phyloP scores from a whole-genome alignment of 768 basidiomycete species.

The Pleurotus ostreatus region DNA sequence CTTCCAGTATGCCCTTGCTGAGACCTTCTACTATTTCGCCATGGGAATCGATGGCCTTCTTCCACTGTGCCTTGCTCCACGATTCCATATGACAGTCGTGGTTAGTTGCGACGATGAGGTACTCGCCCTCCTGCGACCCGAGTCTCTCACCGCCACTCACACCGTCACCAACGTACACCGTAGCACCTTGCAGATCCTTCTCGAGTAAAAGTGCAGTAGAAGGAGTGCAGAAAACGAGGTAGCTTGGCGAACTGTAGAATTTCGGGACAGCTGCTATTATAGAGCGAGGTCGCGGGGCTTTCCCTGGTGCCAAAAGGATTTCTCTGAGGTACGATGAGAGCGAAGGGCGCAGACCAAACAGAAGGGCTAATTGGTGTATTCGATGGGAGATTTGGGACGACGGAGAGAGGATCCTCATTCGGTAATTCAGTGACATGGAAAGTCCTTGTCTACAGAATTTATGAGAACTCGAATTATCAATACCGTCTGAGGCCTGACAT shows the following conservation, averaged over 20 bases:
- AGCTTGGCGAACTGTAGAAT: conserved; percentile 25
- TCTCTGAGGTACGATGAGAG: conserved; percentile 27
- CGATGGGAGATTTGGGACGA: conserved; percentile 21
- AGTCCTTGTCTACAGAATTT: conserved; percentile 24
- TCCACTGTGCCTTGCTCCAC: conserved; percentile 17
- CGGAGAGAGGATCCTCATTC: conserved; percentile 19
- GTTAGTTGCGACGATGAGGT: conserved; percentile 31
- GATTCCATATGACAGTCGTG: conserved; percentile 27
- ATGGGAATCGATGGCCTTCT: conserved; percentile 12
- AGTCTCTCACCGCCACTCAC: neutral
- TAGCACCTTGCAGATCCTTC: conserved; percentile 25
- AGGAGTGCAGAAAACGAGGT: conserved; percentile 33
- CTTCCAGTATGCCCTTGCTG: conserved; percentile 19
- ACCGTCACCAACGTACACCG: conserved; percentile 13
- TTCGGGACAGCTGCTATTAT: conserved; percentile 16
- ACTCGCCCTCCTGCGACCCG: conserved; percentile 10
- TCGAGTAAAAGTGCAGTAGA: conserved; percentile 26
- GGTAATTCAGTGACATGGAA: conserved; percentile 35
- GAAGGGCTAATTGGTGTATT: conserved; percentile 25
- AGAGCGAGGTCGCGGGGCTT: conserved; percentile 20
- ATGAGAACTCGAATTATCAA: neutral
- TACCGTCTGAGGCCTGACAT: neutral
- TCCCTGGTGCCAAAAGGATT: conserved; percentile 25
- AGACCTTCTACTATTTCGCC: conserved; percentile 10
- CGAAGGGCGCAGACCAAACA: conserved; percentile 28